phyloP scores from a whole-genome alignment of 2,329 filamentous ascomycete species.

The Penicillium aurantiogriseum region DNA sequence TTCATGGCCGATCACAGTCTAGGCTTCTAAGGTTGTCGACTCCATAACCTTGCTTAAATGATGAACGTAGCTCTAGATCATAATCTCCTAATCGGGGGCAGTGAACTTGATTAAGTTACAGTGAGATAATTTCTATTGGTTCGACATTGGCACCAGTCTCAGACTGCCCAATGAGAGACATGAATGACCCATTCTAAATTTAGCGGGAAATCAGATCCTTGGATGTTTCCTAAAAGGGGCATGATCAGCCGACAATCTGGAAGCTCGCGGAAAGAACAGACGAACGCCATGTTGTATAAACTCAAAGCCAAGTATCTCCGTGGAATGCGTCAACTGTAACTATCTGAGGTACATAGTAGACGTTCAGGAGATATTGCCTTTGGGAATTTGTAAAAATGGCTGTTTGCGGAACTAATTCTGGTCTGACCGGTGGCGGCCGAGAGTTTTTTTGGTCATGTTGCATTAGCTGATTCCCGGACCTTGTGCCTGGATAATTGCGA shows the following conservation, averaged over 20 bases:
- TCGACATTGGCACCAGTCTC: not conserved
- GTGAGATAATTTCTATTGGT: not conserved
- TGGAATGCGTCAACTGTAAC: not conserved
- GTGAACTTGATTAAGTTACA: not conserved
- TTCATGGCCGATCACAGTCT: not conserved
- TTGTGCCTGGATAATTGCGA: not conserved
- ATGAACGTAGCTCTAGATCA: not conserved
- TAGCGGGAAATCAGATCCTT: conserved; percentile 1
- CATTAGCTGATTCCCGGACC: not conserved
- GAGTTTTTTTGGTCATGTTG: not conserved
- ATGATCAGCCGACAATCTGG: not conserved
- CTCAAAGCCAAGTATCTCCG: not conserved
- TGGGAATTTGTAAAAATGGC: not conserved
- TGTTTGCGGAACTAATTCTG: not conserved
- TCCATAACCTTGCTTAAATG: not conserved
- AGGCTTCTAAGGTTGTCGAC: too few relatives aligned
- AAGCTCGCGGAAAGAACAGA: not conserved
- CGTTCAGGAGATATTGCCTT: too few relatives aligned
- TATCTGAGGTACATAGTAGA: not conserved
- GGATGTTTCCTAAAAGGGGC: not conserved
- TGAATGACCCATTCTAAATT: not conserved
- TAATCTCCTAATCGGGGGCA: not conserved
- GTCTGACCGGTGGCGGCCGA: not conserved
- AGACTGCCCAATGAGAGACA: not conserved
- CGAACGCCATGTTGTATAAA: not conserved